Evolutionary conservation across 306 rosid genomes (phyloP), one percentile per base, ranked within the genome.

Genomic region (Cucurbita ficifolia): DNA sequence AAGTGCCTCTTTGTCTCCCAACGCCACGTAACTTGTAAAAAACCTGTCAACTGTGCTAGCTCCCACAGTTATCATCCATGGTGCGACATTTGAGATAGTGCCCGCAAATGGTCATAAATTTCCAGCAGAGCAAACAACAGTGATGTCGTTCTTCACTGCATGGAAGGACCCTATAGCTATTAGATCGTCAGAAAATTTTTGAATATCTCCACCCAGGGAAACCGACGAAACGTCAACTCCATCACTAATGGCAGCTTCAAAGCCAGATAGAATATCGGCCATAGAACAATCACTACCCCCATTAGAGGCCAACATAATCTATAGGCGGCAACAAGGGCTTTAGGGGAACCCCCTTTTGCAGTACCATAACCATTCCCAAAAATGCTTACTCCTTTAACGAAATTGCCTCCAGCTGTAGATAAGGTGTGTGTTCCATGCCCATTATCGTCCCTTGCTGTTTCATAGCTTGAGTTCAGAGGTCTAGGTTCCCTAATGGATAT

Each of bases 341-440:
- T 86, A 1, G 98, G 98, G 0, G 98, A 86, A 16, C 98, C 98
- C 5, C 98, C 98, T 0, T 84, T 87, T 0, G 94, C 94, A 2
- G 88, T 88, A 45, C 98, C 98, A 35, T 75, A 80, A 8, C 94
- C 94, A 53, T 52, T 7, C 5, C 96, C 92, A 6, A 82, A 77
- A 8, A 86, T 79, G 65, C 36, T 83, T 0, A 76, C 88, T 3
- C 81, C 74, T 0, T n/a, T 0, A 8, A 87, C 96, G 48, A 81
- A 81, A 52, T 33, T 87, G 6, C 96, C 96, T 1, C 88, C 96
- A 0, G 93, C 96, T 0, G 96, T 92, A 14, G 98, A 92, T 56
- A 92, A 76, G 33, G 97, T 90, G 38, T 93, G 98, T 8, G 94
- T 22, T 5, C 98, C 98, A 63, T 93, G 97, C 54, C 98, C 98